phyloP scores from a whole-genome alignment of 768 basidiomycete species.

The Trichaptum fuscoviolaceum region DNA sequence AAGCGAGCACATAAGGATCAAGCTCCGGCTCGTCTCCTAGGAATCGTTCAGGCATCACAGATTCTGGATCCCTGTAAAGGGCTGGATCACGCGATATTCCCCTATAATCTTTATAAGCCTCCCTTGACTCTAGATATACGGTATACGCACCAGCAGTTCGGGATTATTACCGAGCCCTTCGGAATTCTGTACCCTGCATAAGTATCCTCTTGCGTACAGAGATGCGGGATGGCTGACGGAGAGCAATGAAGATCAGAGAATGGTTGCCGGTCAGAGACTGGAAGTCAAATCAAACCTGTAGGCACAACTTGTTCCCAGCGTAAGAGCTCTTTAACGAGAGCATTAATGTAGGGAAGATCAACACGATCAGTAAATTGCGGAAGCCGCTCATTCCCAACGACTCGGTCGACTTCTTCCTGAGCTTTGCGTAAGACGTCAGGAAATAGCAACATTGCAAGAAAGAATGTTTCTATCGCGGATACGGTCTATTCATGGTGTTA shows the following conservation, averaged over 20 bases:
- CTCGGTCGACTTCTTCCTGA: slow-evolving; percentile 16
- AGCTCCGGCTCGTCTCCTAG: slow-evolving; percentile 13
- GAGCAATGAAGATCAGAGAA: background rate
- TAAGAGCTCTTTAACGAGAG: slow-evolving; percentile 14
- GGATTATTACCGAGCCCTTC: background rate
- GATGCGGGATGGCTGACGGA: background rate
- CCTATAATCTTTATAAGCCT: slow-evolving; percentile 8
- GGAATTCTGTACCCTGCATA: background rate
- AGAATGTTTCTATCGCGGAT: slow-evolving; percentile 11
- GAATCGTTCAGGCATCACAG: slow-evolving; percentile 31
- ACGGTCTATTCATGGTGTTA: slow-evolving; percentile 6
- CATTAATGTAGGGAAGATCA: slow-evolving; percentile 14
- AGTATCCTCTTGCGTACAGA: background rate
- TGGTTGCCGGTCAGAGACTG: background rate
- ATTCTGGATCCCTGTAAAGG: slow-evolving; percentile 26
- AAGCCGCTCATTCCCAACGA: slow-evolving; percentile 14
- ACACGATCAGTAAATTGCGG: slow-evolving; percentile 13
- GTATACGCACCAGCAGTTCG: background rate
- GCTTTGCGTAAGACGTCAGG: slow-evolving; percentile 14
- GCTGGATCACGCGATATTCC: slow-evolving; percentile 18
- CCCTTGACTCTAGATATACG: background rate
- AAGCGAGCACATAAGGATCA: slow-evolving; percentile 5
- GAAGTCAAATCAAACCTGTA: slow-evolving; percentile 6
- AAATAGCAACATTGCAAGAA: slow-evolving; percentile 15
- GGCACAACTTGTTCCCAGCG: slow-evolving; percentile 15